These are phyloP conservation scores for Carex kokanica DNA, from an alignment of 176 grass and related monocot species.

Conservation along the genomic window DNA sequence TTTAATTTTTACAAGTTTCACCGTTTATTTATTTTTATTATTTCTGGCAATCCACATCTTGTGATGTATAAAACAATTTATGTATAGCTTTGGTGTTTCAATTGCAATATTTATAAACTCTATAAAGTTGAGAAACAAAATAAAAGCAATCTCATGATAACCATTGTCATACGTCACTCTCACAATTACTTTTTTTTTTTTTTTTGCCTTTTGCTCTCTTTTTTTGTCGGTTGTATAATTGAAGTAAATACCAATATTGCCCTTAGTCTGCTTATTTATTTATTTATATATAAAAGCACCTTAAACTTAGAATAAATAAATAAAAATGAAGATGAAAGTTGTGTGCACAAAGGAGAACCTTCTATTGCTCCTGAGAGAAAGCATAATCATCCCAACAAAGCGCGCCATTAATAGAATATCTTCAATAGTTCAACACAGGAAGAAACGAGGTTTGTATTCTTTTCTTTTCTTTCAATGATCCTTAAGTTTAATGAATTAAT, in stretches of 20 bases:
- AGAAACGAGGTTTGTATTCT: neutral
- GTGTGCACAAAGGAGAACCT: conserved; percentile 13
- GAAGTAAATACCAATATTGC: conserved; percentile 10
- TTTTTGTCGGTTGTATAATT: neutral
- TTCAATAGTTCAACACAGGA: conserved; percentile 5
- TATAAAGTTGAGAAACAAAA: neutral
- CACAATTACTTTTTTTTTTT: neutral
- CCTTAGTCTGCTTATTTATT: neutral
- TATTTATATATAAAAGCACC: neutral
- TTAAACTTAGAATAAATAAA: neutral
- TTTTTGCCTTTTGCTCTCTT: neutral
- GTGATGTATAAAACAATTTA: neutral
- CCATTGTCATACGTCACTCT: conserved; percentile 9
- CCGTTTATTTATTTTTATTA: neutral
- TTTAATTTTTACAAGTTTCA: neutral
- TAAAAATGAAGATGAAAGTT: conserved; percentile 14
- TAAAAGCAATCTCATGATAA: conserved; percentile 24
- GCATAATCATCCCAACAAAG: neutral
- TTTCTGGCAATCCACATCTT: neutral
- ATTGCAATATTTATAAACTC: neutral
- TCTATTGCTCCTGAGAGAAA: conserved; percentile 15
- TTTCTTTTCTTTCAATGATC: neutral
- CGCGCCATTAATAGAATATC: conserved; percentile 11
- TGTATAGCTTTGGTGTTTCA: neutral
- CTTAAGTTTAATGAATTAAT: neutral